Percentiles rank a stretch among this genome's conserved stretches.
Conservation (phyloP, 345 rosid species). For the Mallotus nudiflorus region DNA sequence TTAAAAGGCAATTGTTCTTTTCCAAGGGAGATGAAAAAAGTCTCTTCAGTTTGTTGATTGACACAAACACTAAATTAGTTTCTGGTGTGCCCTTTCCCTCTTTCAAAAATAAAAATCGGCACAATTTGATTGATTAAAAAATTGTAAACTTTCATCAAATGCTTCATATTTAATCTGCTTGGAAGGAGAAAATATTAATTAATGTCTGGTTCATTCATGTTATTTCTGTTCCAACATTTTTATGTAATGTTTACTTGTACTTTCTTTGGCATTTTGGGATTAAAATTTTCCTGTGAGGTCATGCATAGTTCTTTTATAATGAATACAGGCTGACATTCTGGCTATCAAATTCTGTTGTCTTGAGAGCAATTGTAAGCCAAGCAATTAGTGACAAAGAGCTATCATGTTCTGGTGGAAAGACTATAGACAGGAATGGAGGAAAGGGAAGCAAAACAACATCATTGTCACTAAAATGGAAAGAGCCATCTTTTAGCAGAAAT, state of each 20-base stretch:
- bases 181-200: no score
- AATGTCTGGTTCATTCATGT: no score
- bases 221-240: no score
- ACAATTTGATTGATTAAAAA: neutral
- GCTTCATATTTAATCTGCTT: no score
- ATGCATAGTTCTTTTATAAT: neutral
- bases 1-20: no score
- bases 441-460: conserved; percentile 39
- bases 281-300: conserved; percentile 10
- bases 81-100: neutral
- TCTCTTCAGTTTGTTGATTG: conserved; percentile 4
- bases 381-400: conserved; percentile 36
- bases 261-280: neutral
- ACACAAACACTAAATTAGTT: neutral
- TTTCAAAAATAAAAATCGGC: neutral
- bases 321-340: conserved; percentile 83
- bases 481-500: conserved; percentile 44
- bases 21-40: no score
- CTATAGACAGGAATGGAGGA: conserved; percentile 35
- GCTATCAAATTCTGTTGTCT: conserved; percentile 79
- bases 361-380: conserved; percentile 70
- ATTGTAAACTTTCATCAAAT: neutral
- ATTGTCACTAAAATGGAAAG: conserved; percentile 63
- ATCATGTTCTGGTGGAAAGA: conserved; percentile 36
- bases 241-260: no score